Evolutionary conservation across 2,329 filamentous ascomycete genomes (phyloP), one percentile per base, ranked within the genome.

Genomic region (Camptophora hylomeconis): DNA sequence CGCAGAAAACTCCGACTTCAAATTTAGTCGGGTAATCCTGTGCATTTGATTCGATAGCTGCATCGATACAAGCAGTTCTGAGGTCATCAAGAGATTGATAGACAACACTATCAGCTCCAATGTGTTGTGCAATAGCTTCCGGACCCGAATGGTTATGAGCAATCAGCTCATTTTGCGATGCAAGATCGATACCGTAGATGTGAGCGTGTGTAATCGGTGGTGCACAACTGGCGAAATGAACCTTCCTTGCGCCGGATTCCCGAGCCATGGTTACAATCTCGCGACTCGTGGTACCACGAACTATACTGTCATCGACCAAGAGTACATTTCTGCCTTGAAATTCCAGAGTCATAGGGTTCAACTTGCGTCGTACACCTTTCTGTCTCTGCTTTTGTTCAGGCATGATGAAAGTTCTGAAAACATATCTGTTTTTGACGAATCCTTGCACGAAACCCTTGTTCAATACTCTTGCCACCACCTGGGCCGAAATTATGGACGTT

Each of bases 1-100:
- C 87, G 48, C 75, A 83, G 60, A 95, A 94, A 6, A 94, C 86
- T 30, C 87, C 86, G 2, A 92, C 75, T 50, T 95, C 87, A 42
- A 94, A 94, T 31, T 76, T 63, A 39, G 69, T 44, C 4, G 57
- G 58, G 61, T 6, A 63, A 63, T 44, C 69, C 51, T 18, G 61
- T 58, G 36, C 68, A 56, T 31, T 67, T 58, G 28, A 73, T 67
- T 36, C 53, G 18, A 45, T 44, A 4, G 72, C 75, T 3, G 81
- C 68, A 41, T 83, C 75, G 2, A 74, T 67, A 48, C 86, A 94
- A 1, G 84, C 74, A 17, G 67, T 72, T 48, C 79, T 76, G n/a
- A 95, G 63, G 45, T 92, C 86, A 2, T 74, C 67, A 1, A 95
- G 67, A 10, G 67, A 72, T 47, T 84, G 78, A 50, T 75, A 84